These are phyloP conservation scores for Beverwykella pulmonaria DNA, from an alignment of 495 filamentous ascomycete genomes.

Conservation along the genomic window DNA sequence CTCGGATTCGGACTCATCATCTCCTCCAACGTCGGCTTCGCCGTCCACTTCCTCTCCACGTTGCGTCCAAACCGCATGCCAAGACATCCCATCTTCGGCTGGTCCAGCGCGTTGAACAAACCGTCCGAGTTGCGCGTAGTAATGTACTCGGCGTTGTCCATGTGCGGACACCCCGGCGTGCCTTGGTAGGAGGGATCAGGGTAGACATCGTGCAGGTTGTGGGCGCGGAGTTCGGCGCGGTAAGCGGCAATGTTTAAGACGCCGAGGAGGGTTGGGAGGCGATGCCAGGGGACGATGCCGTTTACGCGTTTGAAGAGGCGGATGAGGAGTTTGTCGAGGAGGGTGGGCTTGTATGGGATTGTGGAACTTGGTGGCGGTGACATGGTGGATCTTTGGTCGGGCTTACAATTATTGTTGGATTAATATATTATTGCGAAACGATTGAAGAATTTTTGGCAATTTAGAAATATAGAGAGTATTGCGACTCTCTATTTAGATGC, in stretches of 20 bases:
- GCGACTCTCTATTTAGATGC: no score
- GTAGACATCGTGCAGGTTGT: slow-evolving; percentile 51
- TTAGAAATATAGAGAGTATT: no score
- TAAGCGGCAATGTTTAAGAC: slow-evolving; percentile 47
- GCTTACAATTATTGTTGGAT: no score
- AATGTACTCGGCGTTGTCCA: slow-evolving; percentile 39
- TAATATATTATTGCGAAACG: no score
- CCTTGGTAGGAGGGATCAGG: slow-evolving; percentile 42
- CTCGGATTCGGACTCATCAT: slow-evolving; percentile 50
- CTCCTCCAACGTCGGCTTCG: slow-evolving; percentile 46
- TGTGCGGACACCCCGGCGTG: slow-evolving; percentile 29
- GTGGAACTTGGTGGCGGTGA: not conserved
- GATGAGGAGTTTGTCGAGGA: slow-evolving; percentile 31
- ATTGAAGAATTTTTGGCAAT: not conserved
- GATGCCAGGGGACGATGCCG: slow-evolving; percentile 47
- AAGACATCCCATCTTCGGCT: slow-evolving; percentile 50
- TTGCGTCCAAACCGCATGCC: slow-evolving; percentile 52
- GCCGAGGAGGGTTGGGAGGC: slow-evolving; percentile 46
- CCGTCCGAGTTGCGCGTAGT: slow-evolving; percentile 49
- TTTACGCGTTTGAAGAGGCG: slow-evolving; percentile 46
- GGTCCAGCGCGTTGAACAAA: slow-evolving; percentile 47
- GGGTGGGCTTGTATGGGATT: slow-evolving; percentile 1
- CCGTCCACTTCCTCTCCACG: slow-evolving; percentile 42
- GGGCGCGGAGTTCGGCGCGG: slow-evolving; percentile 47
- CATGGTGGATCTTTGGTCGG: not conserved